Evolutionary conservation across 768 basidiomycete species (phyloP).

Genomic region (Tylopilus rubrobrunneus): DNA sequence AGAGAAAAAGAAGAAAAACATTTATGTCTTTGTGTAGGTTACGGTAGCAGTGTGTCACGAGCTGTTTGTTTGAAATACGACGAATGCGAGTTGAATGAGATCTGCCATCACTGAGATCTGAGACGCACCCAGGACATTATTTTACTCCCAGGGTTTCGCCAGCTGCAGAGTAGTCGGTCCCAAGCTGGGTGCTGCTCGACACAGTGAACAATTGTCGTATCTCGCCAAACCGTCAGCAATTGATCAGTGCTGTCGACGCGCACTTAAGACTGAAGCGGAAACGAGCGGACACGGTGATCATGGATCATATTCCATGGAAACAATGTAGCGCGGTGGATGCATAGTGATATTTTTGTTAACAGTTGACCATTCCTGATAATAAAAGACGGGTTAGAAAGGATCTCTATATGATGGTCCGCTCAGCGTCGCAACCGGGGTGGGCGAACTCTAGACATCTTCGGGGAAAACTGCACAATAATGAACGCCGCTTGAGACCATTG

Average conservation of each 20-base stretch:
- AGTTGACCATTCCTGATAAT: neutral
- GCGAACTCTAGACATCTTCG: constrained; percentile 17
- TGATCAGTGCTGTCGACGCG: too few species aligned
- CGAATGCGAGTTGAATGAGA: neutral
- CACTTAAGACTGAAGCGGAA: too few species aligned
- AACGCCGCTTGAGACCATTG: constrained; percentile 29
- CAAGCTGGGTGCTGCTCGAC: too few species aligned
- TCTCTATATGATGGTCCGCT: constrained; percentile 19
- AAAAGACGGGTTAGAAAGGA: constrained; percentile 2
- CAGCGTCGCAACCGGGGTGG: constrained; percentile 26
- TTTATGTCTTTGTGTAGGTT: neutral
- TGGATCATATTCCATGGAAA: too few species aligned
- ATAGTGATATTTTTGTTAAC: neutral
- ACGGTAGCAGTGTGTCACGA: neutral
- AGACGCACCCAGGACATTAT: too few species aligned
- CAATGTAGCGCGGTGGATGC: too few species aligned
- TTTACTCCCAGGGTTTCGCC: too few species aligned
- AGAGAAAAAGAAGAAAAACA: neutral
- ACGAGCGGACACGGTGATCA: too few species aligned
- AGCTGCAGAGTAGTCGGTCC: too few species aligned
- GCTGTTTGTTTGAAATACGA: neutral
- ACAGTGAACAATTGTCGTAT: too few species aligned
- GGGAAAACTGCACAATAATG: constrained; percentile 17
- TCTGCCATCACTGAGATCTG: neutral
- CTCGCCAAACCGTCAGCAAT: too few species aligned